Evolutionary conservation across 257 asterid species (phyloP).

Genomic region (Salvia rosmarinus): DNA sequence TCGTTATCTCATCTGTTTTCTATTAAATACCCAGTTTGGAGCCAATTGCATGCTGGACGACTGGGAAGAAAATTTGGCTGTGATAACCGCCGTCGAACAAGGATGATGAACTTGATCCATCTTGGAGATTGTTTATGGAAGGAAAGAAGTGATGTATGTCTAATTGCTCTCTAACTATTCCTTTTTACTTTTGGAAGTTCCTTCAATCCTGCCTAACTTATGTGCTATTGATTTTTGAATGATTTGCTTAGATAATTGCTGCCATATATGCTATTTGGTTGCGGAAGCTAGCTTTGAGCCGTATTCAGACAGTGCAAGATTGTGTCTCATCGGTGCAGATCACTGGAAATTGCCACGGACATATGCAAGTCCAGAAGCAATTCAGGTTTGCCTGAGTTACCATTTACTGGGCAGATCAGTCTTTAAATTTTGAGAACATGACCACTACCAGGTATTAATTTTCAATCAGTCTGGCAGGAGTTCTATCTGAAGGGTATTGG

Average conservation of each 20-base stretch:
- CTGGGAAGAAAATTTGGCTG: slow-evolving; percentile 98
- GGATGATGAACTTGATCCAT: slow-evolving; percentile 91
- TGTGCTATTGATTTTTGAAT: slow-evolving; percentile 20
- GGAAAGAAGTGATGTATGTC: slow-evolving; percentile 90
- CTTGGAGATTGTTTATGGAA: slow-evolving; percentile 98
- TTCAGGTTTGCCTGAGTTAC: slow-evolving; percentile 69
- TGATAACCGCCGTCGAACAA: slow-evolving; percentile 91
- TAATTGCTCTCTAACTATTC: not conserved
- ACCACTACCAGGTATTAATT: slow-evolving; percentile 24
- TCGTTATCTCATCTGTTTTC: slow-evolving; percentile 21
- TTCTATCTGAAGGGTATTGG: not conserved
- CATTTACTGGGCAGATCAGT: slow-evolving; percentile 16
- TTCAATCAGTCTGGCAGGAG: slow-evolving; percentile 3
- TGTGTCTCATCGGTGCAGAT: slow-evolving; percentile 97
- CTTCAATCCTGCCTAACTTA: slow-evolving; percentile 17
- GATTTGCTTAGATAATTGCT: slow-evolving; percentile 68
- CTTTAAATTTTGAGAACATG: slow-evolving; percentile 23
- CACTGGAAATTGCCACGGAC: slow-evolving; percentile 92
- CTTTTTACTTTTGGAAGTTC: slow-evolving; percentile 31
- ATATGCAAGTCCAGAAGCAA: slow-evolving; percentile 93
- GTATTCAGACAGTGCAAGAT: slow-evolving; percentile 82
- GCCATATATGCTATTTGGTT: slow-evolving; percentile 97
- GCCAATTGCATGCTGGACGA: slow-evolving; percentile 83
- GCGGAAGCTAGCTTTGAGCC: slow-evolving; percentile 91
- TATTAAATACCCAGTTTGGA: slow-evolving; percentile 53